phyloP scores from a whole-genome alignment of 179 eudicot species.

The Heliamphora pulchella region DNA sequence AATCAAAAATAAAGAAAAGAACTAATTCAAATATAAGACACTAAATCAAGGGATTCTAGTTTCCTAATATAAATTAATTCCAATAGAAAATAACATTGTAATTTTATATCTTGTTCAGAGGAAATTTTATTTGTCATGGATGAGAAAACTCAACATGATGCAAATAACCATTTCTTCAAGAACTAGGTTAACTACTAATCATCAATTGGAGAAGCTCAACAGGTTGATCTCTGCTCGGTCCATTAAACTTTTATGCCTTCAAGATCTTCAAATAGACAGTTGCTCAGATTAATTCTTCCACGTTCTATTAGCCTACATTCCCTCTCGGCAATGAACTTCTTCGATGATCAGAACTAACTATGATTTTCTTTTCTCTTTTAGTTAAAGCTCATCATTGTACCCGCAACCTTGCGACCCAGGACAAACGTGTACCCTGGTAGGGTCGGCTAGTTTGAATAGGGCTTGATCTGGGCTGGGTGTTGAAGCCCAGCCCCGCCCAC shows the following conservation, averaged over 20 bases:
- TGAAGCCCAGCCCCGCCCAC: too few relatives aligned
- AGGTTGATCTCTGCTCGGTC: not conserved
- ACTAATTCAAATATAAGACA: too few relatives aligned
- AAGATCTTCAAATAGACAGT: not conserved
- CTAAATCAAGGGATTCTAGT: too few relatives aligned
- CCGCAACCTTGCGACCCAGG: too few relatives aligned
- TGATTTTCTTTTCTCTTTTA: not conserved
- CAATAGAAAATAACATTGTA: not conserved
- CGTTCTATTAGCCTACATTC: not conserved
- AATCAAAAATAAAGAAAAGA: too few relatives aligned
- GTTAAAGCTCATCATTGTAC: too few relatives aligned
- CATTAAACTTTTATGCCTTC: not conserved
- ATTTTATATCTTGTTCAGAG: not conserved
- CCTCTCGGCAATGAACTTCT: not conserved
- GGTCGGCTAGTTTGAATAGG: too few relatives aligned
- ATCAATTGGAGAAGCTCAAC: conserved; percentile 2
- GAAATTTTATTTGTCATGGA: not conserved
- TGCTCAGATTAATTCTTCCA: not conserved
- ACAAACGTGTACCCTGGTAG: too few relatives aligned
- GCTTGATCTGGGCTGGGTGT: too few relatives aligned
- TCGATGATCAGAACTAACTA: not conserved
- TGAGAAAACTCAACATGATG: not conserved
- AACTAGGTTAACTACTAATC: not conserved
- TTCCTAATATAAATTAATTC: too few relatives aligned
- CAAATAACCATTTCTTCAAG: not conserved